Conservation (phyloP, 2,329 filamentous ascomycete species). For the Nigrospora sphaerica region DNA sequence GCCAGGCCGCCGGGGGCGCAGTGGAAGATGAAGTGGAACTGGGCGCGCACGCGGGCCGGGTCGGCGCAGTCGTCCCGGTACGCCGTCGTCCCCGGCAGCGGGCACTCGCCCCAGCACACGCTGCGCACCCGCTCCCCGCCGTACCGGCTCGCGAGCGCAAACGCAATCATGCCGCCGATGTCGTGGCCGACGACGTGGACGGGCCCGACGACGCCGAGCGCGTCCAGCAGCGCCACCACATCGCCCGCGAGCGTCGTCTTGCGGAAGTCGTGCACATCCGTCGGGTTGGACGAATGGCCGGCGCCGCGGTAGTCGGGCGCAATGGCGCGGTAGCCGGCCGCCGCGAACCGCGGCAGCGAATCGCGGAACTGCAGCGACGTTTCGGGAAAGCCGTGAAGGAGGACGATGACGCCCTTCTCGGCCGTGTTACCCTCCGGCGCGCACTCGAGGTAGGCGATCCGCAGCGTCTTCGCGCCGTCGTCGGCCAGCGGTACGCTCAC, state of each 20-base stretch:
- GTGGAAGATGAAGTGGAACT: slow-evolving; percentile 33
- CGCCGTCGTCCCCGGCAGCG: slow-evolving; percentile 26
- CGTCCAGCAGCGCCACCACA: slow-evolving; percentile 21
- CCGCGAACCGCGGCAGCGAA: slow-evolving; percentile 25
- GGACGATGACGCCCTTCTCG: slow-evolving; percentile 26
- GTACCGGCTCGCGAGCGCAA: slow-evolving; percentile 29
- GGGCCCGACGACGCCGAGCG: slow-evolving; percentile 25
- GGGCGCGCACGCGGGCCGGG: slow-evolving; percentile 6
- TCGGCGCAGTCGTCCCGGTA: slow-evolving; percentile 13
- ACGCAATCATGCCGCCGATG: slow-evolving; percentile 39
- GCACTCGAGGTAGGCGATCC: slow-evolving; percentile 10
- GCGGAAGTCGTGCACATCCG: slow-evolving; percentile 22
- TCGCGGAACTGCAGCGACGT: slow-evolving; percentile 36
- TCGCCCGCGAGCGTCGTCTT: slow-evolving; percentile 33
- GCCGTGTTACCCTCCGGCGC: slow-evolving; percentile 6
- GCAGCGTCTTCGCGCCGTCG: background rate
- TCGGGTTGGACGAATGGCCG: slow-evolving; percentile 26
- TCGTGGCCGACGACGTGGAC: slow-evolving; percentile 38
- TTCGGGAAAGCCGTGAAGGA: slow-evolving; percentile 40
- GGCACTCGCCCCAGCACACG: slow-evolving; percentile 34
- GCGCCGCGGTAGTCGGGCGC: slow-evolving; percentile 32
- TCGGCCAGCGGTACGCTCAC: too few relatives aligned
- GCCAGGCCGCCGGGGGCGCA: slow-evolving; percentile 25
- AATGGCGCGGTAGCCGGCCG: slow-evolving; percentile 30
- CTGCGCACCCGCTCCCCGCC: slow-evolving; percentile 22